phyloP scores from a whole-genome alignment of 2,329 filamentous ascomycete species.

The Periglandula ipomoeae region DNA sequence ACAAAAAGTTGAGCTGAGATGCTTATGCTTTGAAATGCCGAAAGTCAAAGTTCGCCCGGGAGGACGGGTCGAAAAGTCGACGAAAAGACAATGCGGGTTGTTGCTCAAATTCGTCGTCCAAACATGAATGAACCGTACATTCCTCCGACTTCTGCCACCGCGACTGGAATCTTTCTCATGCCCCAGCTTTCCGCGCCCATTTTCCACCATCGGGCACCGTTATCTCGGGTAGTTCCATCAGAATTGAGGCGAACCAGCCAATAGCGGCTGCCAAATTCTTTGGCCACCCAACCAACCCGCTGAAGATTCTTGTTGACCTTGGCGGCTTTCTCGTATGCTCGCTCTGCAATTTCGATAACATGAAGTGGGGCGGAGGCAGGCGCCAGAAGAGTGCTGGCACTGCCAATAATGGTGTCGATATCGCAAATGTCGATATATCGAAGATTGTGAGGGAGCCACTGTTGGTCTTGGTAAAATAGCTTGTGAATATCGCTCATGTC shows the following conservation, averaged over 20 bases:
- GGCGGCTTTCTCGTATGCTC: slow-evolving; percentile 54
- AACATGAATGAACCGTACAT: slow-evolving; percentile 76
- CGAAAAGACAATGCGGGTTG: not conserved
- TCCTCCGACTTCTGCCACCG: slow-evolving; percentile 81
- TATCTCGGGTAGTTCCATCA: slow-evolving; percentile 24
- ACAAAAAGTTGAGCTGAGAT: slow-evolving; percentile 13
- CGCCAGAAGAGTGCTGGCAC: slow-evolving; percentile 51
- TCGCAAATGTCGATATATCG: slow-evolving; percentile 72
- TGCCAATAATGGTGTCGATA: slow-evolving; percentile 43
- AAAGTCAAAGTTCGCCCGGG: not conserved
- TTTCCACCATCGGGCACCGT: slow-evolving; percentile 62
- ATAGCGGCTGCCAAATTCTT: slow-evolving; percentile 56
- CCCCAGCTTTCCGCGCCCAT: slow-evolving; percentile 80
- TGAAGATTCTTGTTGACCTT: slow-evolving; percentile 53
- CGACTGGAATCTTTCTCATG: slow-evolving; percentile 86
- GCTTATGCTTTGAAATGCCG: slow-evolving; percentile 8
- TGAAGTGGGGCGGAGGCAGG: slow-evolving; percentile 57
- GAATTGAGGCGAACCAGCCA: slow-evolving; percentile 54
- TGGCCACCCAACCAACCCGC: slow-evolving; percentile 59
- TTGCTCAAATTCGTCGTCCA: slow-evolving; percentile 42
- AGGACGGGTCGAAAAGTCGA: not conserved
- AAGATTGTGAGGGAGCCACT: slow-evolving; percentile 45
- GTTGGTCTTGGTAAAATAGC: slow-evolving; percentile 47
- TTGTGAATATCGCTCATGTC: slow-evolving; percentile 55
- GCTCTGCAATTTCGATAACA: slow-evolving; percentile 66